A percentile compares a stretch with the other conserved stretches of the same genome.
phyloP scores from a whole-genome alignment of 2,329 filamentous ascomycete species.

The Madurella mycetomatis region DNA sequence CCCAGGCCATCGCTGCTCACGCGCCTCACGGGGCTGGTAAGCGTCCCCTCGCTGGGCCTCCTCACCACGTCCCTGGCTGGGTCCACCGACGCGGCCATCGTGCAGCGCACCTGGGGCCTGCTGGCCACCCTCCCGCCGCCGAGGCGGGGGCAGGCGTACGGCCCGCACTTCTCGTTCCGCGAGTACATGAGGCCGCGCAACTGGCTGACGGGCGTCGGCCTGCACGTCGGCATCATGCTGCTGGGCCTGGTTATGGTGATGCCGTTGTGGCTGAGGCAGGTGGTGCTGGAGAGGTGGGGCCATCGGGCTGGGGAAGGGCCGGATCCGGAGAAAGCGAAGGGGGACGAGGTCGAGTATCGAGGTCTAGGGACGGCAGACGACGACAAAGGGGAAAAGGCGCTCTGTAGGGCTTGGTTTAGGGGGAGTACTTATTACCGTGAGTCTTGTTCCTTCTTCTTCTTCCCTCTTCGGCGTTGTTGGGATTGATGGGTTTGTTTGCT shows the following conservation, averaged over 20 bases:
- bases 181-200: constrained; percentile 51
- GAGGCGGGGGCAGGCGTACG: constrained; percentile 48
- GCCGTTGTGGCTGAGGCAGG: constrained; percentile 43
- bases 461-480: not conserved
- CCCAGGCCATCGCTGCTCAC: constrained; percentile 37
- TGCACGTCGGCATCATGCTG: constrained; percentile 47
- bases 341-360: constrained; percentile 59
- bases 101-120: constrained; percentile 62
- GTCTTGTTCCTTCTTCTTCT: constrained; percentile 27
- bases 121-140: constrained; percentile 38
- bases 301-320: constrained; percentile 54
- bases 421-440: constrained; percentile 64
- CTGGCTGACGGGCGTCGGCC: constrained; percentile 31
- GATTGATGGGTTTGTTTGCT: not conserved
- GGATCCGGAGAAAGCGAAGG: constrained; percentile 47
- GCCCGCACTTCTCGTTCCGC: constrained; percentile 55
- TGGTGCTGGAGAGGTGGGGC: constrained; percentile 36
- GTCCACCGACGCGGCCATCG: constrained; percentile 48
- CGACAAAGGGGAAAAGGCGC: constrained; percentile 40
- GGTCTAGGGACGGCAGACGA: constrained; percentile 60
- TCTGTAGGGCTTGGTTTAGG: constrained; percentile 49
- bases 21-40: constrained; percentile 46
- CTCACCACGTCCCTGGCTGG: constrained; percentile 50
- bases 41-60: constrained; percentile 49
- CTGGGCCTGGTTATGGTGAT: constrained; percentile 42